Base-by-base conservation (phyloP, 306 rosid species). In the Vachellia collinsii region DNA sequence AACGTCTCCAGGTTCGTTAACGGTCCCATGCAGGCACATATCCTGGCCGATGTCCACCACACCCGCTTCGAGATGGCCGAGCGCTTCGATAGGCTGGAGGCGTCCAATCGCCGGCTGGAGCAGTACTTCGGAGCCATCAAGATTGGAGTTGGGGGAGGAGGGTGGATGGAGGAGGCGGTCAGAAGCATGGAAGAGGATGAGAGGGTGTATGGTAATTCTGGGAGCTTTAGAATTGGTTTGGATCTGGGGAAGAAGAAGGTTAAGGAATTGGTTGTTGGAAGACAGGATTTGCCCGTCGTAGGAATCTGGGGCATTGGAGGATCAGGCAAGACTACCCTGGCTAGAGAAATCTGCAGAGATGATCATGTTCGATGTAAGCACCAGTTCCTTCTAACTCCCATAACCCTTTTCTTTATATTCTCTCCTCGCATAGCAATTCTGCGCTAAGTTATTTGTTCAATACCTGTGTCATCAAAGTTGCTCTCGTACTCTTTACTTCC, bases 271-370 rank as follows among this genome's bases (percentile, higher is more conserved):
- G 17, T 93, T 56, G 3, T 82, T 51, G 92, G 84, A 29, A 79
- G 84, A 51, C 81, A 81, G 3, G 94, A 91, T 69, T 73, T 83
- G 47, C 38, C 70, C 20, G 87, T 91, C 47, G 88, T 93, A 69
- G 97, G 93, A 38, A 86, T 95, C 76, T 70, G 76, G 54, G 99
- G 99, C 70, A 90, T 93, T 73, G 99, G 97, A 56, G 99, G 99
- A 6, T 95, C 99, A 1, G 99, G 99, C 9, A 95, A 95, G 70
- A 95, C 99, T 25, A 95, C 99, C 68, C 88, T 95, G 53, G 99
- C 92, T 2, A 85, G 83, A 83, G 98, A 91, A 56, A 25, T 95
- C 37, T 84, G 91, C 85, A 88, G 77, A 79, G 98, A 95, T 82
- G 77, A 86, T 43, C 87, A 88, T 64, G 88, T 95, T 76, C 81